A percentile compares a stretch with the other conserved stretches of the same genome.
phyloP scores from a whole-genome alignment of 169 alveolate species.

The Plasmodium billcollinsi region DNA sequence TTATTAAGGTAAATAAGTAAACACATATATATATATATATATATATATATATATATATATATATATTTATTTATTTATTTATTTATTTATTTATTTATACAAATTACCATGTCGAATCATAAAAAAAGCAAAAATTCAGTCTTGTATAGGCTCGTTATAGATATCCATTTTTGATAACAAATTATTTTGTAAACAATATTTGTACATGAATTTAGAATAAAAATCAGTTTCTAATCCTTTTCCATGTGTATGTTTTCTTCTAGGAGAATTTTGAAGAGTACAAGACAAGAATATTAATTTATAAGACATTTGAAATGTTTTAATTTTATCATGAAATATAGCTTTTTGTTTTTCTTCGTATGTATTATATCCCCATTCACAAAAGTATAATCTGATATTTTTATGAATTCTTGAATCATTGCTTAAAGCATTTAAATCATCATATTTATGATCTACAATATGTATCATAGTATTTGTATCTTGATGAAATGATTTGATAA shows the following conservation, averaged over 20 bases:
- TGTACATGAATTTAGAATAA: slow-evolving; percentile 58
- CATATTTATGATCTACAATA: slow-evolving; percentile 40
- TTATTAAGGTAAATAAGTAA: neutral
- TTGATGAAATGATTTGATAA: slow-evolving; percentile 9
- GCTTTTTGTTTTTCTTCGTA: slow-evolving; percentile 80
- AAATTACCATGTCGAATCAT: neutral
- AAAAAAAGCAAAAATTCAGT: neutral
- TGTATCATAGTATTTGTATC: slow-evolving; percentile 1
- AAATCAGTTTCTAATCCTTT: slow-evolving; percentile 35
- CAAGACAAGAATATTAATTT: slow-evolving; percentile 47
- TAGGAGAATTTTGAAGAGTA: slow-evolving; percentile 28
- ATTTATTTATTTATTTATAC: too few species aligned
- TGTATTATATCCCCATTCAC: slow-evolving; percentile 86
- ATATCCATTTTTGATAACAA: neutral
- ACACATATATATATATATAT: neutral
- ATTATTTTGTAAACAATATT: slow-evolving; percentile 14
- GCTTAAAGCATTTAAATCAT: slow-evolving; percentile 48
- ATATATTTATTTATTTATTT: too few species aligned
- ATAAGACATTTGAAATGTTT: slow-evolving; percentile 35
- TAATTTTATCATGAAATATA: slow-evolving; percentile 76
- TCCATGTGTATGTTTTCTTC: slow-evolving; percentile 71
- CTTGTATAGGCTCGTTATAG: neutral
- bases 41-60: neutral
- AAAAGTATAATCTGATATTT: slow-evolving; percentile 79
- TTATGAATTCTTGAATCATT: slow-evolving; percentile 20